Percentiles rank a stretch among this genome's conserved stretches.
These are phyloP conservation scores for Diaporthe vaccinii DNA, from an alignment of 2,329 filamentous ascomycete genomes.

Conservation along the genomic window DNA sequence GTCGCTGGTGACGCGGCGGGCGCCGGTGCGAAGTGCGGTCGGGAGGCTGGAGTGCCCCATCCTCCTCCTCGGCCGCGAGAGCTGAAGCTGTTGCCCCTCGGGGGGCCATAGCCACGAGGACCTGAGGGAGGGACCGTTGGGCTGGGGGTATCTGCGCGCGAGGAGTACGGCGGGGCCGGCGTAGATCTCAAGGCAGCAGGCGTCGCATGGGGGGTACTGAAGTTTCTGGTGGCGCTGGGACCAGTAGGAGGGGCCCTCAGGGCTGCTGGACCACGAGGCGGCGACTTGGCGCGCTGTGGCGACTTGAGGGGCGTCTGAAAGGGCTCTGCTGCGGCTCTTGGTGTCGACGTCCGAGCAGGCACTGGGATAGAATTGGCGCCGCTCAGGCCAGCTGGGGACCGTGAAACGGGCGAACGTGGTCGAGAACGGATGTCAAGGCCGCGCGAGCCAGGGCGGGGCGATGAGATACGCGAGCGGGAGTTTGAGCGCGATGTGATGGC, in stretches of 20 bases:
- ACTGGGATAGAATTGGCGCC: conserved; percentile 40
- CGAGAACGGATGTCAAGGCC: conserved; percentile 62
- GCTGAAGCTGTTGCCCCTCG: conserved; percentile 58
- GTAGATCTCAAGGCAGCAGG: conserved; percentile 50
- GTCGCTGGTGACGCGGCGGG: conserved; percentile 54
- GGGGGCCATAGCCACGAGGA: conserved; percentile 65
- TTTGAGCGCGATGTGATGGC: conserved; percentile 61
- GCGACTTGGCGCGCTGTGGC: conserved; percentile 57
- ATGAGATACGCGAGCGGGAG: conserved; percentile 64
- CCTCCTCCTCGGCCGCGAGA: conserved; percentile 58
- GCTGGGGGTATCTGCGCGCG: conserved; percentile 57
- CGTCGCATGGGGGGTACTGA: conserved; percentile 53
- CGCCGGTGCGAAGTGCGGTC: conserved; percentile 47
- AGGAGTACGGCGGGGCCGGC: conserved; percentile 48
- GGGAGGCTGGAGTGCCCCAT: conserved; percentile 39
- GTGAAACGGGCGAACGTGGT: conserved; percentile 57
- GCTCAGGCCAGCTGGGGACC: conserved; percentile 50
- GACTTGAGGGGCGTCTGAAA: conserved; percentile 35
- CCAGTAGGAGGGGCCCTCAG: conserved; percentile 65
- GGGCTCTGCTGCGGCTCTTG: conserved; percentile 29
- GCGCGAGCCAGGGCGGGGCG: conserved; percentile 63
- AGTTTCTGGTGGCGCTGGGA: conserved; percentile 55
- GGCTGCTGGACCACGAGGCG: conserved; percentile 68
- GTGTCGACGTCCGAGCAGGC: conserved; percentile 37
- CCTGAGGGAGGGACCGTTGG: conserved; percentile 66